These are phyloP conservation scores for Phaffia rhodozyma DNA, from an alignment of 1,284 basidiomycete species.

Conservation along the genomic window DNA sequence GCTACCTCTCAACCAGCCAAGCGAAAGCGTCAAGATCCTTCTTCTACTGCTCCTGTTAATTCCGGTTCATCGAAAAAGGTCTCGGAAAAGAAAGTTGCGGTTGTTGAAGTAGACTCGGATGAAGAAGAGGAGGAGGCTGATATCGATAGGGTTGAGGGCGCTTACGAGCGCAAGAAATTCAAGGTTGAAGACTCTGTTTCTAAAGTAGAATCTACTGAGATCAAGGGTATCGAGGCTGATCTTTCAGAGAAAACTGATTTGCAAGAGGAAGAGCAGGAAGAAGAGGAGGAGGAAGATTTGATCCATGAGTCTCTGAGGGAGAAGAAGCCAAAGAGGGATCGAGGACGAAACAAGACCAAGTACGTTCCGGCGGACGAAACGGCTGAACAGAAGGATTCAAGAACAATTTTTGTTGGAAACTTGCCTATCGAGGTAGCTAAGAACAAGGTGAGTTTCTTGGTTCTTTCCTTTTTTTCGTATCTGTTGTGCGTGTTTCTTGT, in stretches of 20 bases:
- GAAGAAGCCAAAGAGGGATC: constrained; percentile 21
- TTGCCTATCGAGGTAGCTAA: constrained; percentile 63
- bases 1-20: constrained; percentile 8
- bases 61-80: background rate
- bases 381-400: constrained; percentile 52
- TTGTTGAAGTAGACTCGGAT: constrained; percentile 5
- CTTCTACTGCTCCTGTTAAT: constrained; percentile 2
- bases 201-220: background rate
- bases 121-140: constrained; percentile 15
- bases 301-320: constrained; percentile 13
- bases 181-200: background rate
- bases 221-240: background rate
- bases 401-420: constrained; percentile 92
- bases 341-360: constrained; percentile 21
- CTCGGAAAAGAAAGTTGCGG: constrained; percentile 8
- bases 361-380: constrained; percentile 56
- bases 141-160: constrained; percentile 18
- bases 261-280: constrained; percentile 14
- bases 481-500: background rate
- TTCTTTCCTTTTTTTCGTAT: background rate
- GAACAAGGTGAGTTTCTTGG: constrained; percentile 46
- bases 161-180: constrained; percentile 19
- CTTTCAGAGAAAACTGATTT: constrained; percentile 16
- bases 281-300: constrained; percentile 17
- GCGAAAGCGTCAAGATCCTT: constrained; percentile 6